Evolutionary conservation across 179 eudicot species (phyloP).

Genomic region (Actinidia chinensis): DNA sequence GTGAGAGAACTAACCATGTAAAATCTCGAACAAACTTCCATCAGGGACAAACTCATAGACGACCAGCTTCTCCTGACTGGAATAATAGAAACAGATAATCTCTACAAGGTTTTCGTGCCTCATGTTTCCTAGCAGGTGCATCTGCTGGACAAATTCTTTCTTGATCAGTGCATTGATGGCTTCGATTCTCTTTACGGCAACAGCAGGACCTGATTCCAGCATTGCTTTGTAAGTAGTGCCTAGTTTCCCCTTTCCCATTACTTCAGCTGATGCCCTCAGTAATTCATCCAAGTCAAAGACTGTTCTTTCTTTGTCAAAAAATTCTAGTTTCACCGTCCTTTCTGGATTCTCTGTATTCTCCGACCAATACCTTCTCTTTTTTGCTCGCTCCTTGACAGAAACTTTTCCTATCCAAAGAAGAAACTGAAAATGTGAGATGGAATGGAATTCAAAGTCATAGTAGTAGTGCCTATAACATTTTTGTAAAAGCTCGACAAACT

Average conservation of each 20-base stretch:
- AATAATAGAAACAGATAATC: constrained; percentile 35
- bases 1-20: constrained; percentile 40
- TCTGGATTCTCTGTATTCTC: constrained; percentile 30
- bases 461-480: no score
- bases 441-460: no score
- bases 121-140: constrained; percentile 39
- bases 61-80: constrained; percentile 46
- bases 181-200: constrained; percentile 44
- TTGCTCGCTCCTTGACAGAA: not conserved
- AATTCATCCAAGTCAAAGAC: constrained; percentile 40
- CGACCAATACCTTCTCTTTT: constrained; percentile 27
- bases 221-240: constrained; percentile 50
- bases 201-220: constrained; percentile 37
- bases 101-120: constrained; percentile 44
- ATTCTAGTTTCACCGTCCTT: constrained; percentile 28
- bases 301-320: constrained; percentile 29
- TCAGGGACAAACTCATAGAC: constrained; percentile 39
- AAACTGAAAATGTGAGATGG: no score
- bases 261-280: constrained; percentile 46
- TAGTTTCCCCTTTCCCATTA: constrained; percentile 44
- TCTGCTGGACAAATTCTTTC: constrained; percentile 43
- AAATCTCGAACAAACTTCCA: constrained; percentile 39
- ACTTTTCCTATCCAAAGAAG: not conserved
- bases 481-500: no score
- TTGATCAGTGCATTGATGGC: constrained; percentile 33